These are phyloP conservation scores for Saccharum spontaneum DNA, from an alignment of 176 grass and related monocot genomes.

Conservation along the genomic window DNA sequence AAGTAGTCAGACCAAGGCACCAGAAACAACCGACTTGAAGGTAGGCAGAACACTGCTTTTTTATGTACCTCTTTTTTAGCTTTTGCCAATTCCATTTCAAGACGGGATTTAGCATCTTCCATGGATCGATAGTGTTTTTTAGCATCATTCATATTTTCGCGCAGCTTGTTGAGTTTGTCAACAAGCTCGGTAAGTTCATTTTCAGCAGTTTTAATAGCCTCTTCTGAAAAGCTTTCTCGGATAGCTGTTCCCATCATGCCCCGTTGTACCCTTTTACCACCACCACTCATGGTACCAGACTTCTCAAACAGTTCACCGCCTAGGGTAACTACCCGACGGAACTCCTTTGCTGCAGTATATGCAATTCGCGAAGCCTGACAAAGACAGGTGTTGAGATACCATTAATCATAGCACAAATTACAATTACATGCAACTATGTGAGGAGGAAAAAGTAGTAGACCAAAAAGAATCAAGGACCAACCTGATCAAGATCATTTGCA, in stretches of 20 bases:
- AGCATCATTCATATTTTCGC: slow-evolving; percentile 62
- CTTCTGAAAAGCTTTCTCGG: slow-evolving; percentile 64
- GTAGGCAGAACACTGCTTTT: slow-evolving; percentile 14
- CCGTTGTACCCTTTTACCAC: slow-evolving; percentile 63
- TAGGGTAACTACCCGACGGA: slow-evolving; percentile 84
- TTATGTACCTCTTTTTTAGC: slow-evolving; percentile 71
- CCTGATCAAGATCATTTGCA: slow-evolving; percentile 87
- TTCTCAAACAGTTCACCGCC: slow-evolving; percentile 87
- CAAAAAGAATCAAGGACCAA: slow-evolving; percentile 40
- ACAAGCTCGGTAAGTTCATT: slow-evolving; percentile 63
- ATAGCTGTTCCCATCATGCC: slow-evolving; percentile 91
- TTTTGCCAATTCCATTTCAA: slow-evolving; percentile 86
- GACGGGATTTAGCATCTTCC: slow-evolving; percentile 63
- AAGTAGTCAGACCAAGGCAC: background rate
- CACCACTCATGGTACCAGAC: slow-evolving; percentile 95
- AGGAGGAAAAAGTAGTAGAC: slow-evolving; percentile 24
- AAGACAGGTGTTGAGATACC: slow-evolving; percentile 25
- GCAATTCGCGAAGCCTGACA: slow-evolving; percentile 88
- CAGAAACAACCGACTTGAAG: slow-evolving; percentile 7
- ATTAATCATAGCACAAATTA: background rate
- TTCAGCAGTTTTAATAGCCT: slow-evolving; percentile 62
- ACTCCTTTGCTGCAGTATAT: slow-evolving; percentile 69
- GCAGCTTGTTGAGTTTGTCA: slow-evolving; percentile 59
- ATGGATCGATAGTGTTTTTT: slow-evolving; percentile 49
- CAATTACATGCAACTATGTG: slow-evolving; percentile 3